Percentiles rank a stretch among this genome's conserved stretches.
These are phyloP conservation scores for Tagetes erecta DNA, from an alignment of 129 eudicot genomes.

Conservation along the genomic window DNA sequence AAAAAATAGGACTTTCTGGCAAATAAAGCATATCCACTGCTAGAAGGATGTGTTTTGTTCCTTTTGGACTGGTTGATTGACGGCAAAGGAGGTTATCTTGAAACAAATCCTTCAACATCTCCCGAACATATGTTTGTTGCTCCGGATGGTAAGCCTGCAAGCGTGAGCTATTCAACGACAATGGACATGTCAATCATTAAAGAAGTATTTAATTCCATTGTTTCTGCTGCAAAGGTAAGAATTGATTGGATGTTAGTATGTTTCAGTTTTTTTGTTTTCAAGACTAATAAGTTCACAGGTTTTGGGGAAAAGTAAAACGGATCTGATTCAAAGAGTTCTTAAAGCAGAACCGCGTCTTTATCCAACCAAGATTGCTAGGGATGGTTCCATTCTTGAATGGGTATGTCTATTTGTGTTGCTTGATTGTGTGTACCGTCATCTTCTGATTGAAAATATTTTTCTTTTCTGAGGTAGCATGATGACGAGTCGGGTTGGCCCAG, in stretches of 20 bases:
- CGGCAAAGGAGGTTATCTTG: conserved; percentile 62
- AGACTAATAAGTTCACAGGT: conserved; percentile 39
- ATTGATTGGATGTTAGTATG: not conserved
- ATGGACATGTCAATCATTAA: conserved; percentile 84
- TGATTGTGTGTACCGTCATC: not conserved
- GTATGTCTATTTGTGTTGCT: conserved; percentile 32
- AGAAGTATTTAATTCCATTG: conserved; percentile 66
- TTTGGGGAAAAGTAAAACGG: conserved; percentile 60
- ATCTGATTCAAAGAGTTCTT: conserved; percentile 54
- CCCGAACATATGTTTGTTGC: conserved; percentile 89
- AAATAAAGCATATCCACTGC: conserved; percentile 65
- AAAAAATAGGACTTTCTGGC: conserved; percentile 51
- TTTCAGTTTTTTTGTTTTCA: not conserved
- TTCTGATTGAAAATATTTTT: not conserved
- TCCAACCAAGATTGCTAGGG: conserved; percentile 67
- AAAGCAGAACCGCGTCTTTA: conserved; percentile 70
- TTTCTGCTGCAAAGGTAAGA: conserved; percentile 79
- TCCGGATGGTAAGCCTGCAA: conserved; percentile 83
- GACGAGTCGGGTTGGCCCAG: not conserved
- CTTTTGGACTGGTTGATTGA: conserved; percentile 86
- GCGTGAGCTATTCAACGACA: conserved; percentile 91
- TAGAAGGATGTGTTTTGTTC: conserved; percentile 72
- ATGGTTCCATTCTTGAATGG: conserved; percentile 95
- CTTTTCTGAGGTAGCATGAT: not conserved
- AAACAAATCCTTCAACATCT: conserved; percentile 94